Base-by-base conservation (phyloP, 2,329 filamentous ascomycete genomes). In the Celoporthe dispersa region DNA sequence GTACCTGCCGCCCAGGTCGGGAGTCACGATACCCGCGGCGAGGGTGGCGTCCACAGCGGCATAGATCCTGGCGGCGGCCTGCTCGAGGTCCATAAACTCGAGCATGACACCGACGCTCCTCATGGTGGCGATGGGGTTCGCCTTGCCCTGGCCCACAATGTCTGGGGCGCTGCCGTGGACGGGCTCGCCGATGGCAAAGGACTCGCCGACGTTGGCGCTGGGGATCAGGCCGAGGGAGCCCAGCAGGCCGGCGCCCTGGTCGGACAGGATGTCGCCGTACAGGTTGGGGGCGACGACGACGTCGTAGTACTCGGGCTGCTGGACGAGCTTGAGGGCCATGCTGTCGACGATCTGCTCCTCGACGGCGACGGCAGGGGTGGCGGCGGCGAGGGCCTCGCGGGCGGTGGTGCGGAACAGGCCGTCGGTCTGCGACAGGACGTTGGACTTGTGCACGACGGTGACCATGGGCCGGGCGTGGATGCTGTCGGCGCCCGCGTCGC, bases 301-400 rank as follows among this genome's bases (percentile, higher is more conserved):
- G 80, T 99, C 96, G 89, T 98, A 99, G 78, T 91, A 92, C 78
- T 91, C 88, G 59, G 96, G 96, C 83, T 98, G 94, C 73, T 95
- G 93, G 90, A 98, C 98, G 69, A 99, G 92, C 86, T 98, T 98
- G 89, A 98, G 98, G 70, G 98, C 94, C 96, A 99, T 99, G 72
- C 92, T 95, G 83, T 99, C 96, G 73, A 99, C 95, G 76, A 99
- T 99, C 85, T 99, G 96, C 86, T 98, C 96, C 82, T 98, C 96
- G 68, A 98, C 86, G 57, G 83, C 83, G 67, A 97, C 84, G 71
- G 75, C 69, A 9, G 82, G 81, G 74, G 84, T 86, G 16, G 87
- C 75, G 66, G 86, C 85, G 37, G 89, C 86, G 11, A 98, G 90
- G 4, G 93, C 93, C 39, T 86, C 85, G 75, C 92, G 90, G 22